These are phyloP conservation scores for Trichoderma semiorbis DNA, from an alignment of 2,329 filamentous ascomycete species.

Conservation along the genomic window DNA sequence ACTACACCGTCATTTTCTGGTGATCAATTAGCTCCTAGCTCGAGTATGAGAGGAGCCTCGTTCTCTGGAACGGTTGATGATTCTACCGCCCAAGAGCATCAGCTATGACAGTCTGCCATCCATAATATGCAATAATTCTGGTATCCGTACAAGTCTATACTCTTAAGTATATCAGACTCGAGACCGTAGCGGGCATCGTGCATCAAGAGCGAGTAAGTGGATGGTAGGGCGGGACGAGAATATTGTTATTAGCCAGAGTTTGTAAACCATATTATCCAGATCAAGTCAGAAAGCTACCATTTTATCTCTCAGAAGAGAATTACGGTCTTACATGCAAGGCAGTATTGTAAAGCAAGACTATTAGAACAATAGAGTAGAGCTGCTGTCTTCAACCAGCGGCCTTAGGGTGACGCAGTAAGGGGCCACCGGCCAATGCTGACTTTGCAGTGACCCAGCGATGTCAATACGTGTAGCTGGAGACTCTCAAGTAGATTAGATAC, in stretches of 20 bases:
- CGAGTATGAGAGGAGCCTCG: neutral
- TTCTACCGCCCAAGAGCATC: neutral
- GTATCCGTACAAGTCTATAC: too few species aligned
- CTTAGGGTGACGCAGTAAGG: neutral
- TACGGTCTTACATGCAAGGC: neutral
- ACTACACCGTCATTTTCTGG: too few species aligned
- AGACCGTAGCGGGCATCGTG: too few species aligned
- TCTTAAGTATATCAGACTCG: too few species aligned
- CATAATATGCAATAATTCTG: too few species aligned
- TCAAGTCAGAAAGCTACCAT: neutral
- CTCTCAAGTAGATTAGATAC: too few species aligned
- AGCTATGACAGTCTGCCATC: too few species aligned
- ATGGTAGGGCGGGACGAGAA: too few species aligned
- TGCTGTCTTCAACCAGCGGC: neutral
- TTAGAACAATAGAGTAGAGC: neutral
- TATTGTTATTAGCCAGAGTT: too few species aligned
- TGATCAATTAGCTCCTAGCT: too few species aligned
- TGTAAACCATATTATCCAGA: neutral
- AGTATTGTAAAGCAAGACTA: neutral
- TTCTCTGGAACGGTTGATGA: neutral
- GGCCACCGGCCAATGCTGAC: neutral
- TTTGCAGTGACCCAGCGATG: neutral
- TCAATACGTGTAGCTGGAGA: neutral
- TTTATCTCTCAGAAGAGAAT: neutral
- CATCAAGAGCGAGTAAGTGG: too few species aligned